Conservation (phyloP, 2,329 filamentous ascomycete species). For the Pseudogymnoascus sp. region DNA sequence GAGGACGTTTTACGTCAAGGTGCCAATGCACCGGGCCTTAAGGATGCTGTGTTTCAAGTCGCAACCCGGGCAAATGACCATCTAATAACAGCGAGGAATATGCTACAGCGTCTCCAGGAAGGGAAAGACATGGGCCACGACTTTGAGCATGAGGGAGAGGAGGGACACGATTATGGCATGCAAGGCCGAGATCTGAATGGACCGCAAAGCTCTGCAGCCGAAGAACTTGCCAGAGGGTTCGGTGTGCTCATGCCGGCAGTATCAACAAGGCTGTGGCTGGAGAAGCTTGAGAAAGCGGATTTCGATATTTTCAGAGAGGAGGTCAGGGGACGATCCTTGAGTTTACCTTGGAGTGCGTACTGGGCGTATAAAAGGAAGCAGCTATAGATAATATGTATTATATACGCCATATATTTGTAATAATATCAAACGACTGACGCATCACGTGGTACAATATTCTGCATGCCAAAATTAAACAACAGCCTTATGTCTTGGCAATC, state of each 20-base stretch:
- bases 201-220: slow-evolving; percentile 26
- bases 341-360: slow-evolving; percentile 69
- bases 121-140: slow-evolving; percentile 73
- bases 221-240: slow-evolving; percentile 61
- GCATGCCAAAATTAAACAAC: neutral
- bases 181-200: neutral
- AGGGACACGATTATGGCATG: slow-evolving; percentile 47
- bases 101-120: slow-evolving; percentile 71
- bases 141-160: slow-evolving; percentile 79
- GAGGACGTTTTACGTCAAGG: slow-evolving; percentile 83
- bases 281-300: slow-evolving; percentile 67
- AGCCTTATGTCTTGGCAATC: neutral
- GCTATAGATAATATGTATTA: slow-evolving; percentile 32
- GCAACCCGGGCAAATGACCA: slow-evolving; percentile 94
- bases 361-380: slow-evolving; percentile 49
- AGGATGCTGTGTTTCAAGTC: slow-evolving; percentile 84
- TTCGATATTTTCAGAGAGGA: slow-evolving; percentile 72
- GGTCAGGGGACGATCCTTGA: slow-evolving; percentile 66
- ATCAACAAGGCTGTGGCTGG: slow-evolving; percentile 69
- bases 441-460: neutral
- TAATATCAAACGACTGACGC: neutral
- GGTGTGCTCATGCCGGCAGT: slow-evolving; percentile 74
- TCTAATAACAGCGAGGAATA: slow-evolving; percentile 84
- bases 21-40: slow-evolving; percentile 67
- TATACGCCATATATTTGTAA: neutral